phyloP scores from a whole-genome alignment of 2,329 filamentous ascomycete species.

The Plectosphaerella plurivora region DNA sequence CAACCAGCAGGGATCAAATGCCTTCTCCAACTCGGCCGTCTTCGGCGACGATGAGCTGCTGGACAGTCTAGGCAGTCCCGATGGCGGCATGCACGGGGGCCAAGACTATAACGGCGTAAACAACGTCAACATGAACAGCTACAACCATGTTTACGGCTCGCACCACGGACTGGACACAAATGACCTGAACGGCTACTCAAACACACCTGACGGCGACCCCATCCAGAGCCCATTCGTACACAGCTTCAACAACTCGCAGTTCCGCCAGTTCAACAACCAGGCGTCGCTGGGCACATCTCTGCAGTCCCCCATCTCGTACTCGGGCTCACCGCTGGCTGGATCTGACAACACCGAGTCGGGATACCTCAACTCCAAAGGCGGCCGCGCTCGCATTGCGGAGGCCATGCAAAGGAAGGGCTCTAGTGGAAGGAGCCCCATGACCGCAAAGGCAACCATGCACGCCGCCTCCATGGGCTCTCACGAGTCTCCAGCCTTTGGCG shows the following conservation, averaged over 20 bases:
- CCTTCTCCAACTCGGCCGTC: constrained; percentile 72
- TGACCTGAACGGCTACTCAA: constrained; percentile 78
- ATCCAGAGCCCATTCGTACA: constrained; percentile 87
- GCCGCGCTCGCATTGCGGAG: constrained; percentile 54
- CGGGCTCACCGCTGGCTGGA: constrained; percentile 43
- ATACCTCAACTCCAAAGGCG: constrained; percentile 52
- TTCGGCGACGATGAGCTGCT: constrained; percentile 88
- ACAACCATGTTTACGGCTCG: constrained; percentile 45
- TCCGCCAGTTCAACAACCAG: constrained; percentile 62
- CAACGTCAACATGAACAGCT: constrained; percentile 52
- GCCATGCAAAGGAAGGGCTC: constrained; percentile 70
- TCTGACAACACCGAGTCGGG: constrained; percentile 42
- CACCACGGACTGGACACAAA: constrained; percentile 62
- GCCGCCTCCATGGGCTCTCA: constrained; percentile 63
- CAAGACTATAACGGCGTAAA: constrained; percentile 55
- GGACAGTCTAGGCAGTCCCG: constrained; percentile 62
- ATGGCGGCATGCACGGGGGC: constrained; percentile 45
- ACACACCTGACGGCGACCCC: constrained; percentile 85
- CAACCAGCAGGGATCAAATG: constrained; percentile 52
- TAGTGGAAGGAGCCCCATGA: constrained; percentile 74
- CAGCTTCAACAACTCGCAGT: constrained; percentile 73
- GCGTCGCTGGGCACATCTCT: constrained; percentile 52
- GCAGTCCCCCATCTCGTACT: constrained; percentile 47
- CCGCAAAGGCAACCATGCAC: constrained; percentile 77
- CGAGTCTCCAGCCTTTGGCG: constrained; percentile 67